Evolutionary conservation across 257 asterid species (phyloP).

Genomic region (Petrea volubilis): DNA sequence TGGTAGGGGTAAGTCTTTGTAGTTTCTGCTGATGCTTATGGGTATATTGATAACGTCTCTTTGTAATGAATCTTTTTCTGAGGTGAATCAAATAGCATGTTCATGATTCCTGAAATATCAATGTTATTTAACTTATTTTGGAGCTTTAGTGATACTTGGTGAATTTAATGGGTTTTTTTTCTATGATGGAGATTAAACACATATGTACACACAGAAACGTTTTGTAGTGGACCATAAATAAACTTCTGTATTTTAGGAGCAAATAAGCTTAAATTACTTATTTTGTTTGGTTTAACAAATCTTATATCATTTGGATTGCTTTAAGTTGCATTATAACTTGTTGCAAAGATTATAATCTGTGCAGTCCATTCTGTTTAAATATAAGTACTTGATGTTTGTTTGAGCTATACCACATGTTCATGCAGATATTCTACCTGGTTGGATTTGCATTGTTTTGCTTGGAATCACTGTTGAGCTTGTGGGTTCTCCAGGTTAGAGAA

Average conservation of each 20-base stretch:
- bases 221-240: too few species aligned
- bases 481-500: conserved; percentile 87
- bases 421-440: conserved; percentile 85
- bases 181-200: background rate
- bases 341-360: background rate
- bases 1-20: conserved; percentile 70
- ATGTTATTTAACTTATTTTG: background rate
- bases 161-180: background rate
- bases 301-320: background rate
- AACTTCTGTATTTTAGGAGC: background rate
- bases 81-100: background rate
- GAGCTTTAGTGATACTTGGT: background rate
- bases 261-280: background rate
- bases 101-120: background rate
- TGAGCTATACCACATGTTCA: background rate
- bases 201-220: too few species aligned
- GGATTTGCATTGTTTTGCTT: conserved; percentile 88
- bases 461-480: conserved; percentile 79
- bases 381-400: background rate
- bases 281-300: background rate
- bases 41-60: background rate
- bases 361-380: background rate
- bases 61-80: background rate
- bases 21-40: background rate
- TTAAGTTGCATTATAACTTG: background rate